Evolutionary conservation across 2,329 filamentous ascomycete species (phyloP).

Genomic region (Botrytis paeoniae): DNA sequence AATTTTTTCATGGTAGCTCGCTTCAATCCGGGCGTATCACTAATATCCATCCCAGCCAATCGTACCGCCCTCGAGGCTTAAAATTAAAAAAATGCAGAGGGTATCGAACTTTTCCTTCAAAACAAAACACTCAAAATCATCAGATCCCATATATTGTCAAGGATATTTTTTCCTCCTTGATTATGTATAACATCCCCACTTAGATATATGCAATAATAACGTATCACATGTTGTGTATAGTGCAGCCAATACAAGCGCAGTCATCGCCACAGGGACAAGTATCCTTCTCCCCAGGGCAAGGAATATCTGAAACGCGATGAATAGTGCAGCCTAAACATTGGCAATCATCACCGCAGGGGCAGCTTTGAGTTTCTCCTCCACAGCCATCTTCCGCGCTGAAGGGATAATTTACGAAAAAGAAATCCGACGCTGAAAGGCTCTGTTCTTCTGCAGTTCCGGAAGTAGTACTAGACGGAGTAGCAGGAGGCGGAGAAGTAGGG

Average conservation of each 20-base stretch:
- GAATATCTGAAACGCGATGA: constrained; percentile 41
- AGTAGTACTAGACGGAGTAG: constrained; percentile 34
- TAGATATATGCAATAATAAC: not conserved
- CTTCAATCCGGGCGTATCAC: not conserved
- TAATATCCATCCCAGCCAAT: not conserved
- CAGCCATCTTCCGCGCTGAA: constrained; percentile 45
- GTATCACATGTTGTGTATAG: constrained; percentile 43
- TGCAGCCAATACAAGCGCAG: constrained; percentile 56
- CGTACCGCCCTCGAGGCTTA: not conserved
- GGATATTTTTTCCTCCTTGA: not conserved
- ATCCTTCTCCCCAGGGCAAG: constrained; percentile 43
- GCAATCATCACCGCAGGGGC: constrained; percentile 59
- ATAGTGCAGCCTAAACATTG: constrained; percentile 56
- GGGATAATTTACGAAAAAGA: constrained; percentile 58
- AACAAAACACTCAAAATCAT: not conserved
- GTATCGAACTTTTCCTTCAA: constrained; percentile 6
- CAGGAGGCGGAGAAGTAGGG: constrained; percentile 31
- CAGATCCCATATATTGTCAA: not conserved
- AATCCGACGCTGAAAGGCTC: constrained; percentile 47
- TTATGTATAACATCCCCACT: not conserved
- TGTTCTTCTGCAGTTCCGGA: constrained; percentile 47
- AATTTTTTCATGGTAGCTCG: not conserved
- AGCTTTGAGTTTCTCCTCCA: constrained; percentile 49
- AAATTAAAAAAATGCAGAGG: not conserved
- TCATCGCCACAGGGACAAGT: constrained; percentile 57